Evolutionary conservation across 495 filamentous ascomycete species (phyloP).

Genomic region (Penicillium samsonianum): DNA sequence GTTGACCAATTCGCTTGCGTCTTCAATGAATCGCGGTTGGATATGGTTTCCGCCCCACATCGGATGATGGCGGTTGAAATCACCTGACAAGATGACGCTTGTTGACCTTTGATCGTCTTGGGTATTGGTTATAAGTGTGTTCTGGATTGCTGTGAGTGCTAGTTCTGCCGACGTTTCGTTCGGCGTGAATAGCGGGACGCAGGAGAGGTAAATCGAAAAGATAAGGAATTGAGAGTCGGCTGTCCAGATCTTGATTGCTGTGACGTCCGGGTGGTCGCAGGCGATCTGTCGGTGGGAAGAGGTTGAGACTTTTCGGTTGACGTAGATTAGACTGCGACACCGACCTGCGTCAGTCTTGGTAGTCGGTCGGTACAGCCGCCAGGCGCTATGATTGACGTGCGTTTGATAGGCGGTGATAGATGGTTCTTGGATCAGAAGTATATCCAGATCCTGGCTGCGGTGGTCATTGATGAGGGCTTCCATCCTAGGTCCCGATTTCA

Average conservation of each 20-base stretch:
- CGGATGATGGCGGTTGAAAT: constrained; percentile 17
- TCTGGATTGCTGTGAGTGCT: constrained; percentile 17
- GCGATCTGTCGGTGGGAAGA: constrained; percentile 24
- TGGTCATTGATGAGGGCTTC: constrained; percentile 34
- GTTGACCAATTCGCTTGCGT: constrained; percentile 24
- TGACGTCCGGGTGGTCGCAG: constrained; percentile 26
- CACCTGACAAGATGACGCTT: constrained; percentile 2
- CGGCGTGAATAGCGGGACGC: constrained; percentile 7
- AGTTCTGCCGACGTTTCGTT: constrained; percentile 2
- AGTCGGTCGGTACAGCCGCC: constrained; percentile 30
- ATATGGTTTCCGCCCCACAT: constrained; percentile 6
- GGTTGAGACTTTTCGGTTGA: constrained; percentile 28
- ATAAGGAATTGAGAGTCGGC: constrained; percentile 21
- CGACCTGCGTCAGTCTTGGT: constrained; percentile 7
- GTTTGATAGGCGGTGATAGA: constrained; percentile 25
- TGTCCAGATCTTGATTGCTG: constrained; percentile 29
- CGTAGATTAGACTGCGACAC: constrained; percentile 30
- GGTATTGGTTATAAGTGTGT: neutral
- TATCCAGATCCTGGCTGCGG: constrained; percentile 25
- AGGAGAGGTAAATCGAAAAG: constrained; percentile 23
- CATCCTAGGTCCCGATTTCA: constrained; percentile 30
- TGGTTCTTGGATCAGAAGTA: constrained; percentile 32
- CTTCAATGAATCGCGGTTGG: constrained; percentile 15
- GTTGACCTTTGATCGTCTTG: neutral
- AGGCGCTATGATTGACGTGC: constrained; percentile 34